Evolutionary conservation across 1,139 yeast genomes (phyloP), one percentile per base, ranked within the genome.

Genomic region (Sugiyamaella xylanicola): DNA sequence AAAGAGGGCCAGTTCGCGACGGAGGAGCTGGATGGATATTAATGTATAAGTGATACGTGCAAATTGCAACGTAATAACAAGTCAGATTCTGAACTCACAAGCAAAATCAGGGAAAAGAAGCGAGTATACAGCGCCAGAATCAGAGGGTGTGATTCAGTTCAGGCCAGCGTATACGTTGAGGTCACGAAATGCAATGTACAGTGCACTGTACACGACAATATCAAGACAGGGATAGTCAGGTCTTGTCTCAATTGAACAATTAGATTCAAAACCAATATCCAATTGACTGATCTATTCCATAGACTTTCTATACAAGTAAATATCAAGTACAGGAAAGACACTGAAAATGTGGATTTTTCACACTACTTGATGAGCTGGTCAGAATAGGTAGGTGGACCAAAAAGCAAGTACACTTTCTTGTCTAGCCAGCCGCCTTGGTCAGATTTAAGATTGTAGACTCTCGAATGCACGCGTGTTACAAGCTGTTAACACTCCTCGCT

Each of bases 301-400:
- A 25, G 9, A 25, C 32, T 16, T 13, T 39, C 3, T 41, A 29
- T 17, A 44, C 48, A 29, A 35, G 19, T 11, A 20, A 35, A 32
- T 3, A 19, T 2, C 22, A 46, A 46, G 27, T 9, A 15, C 5
- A 9, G 9, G 29, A 25, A 17, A 32, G 22, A 27, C 19, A 46
- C 25, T 17, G 25, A 45, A 45, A 46, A 35, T 13, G 22, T 46
- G 22, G 27, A 42, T 42, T 42, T 42, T 42, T 41, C n/a, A 25
- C 4, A 5, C 25, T 13, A 40, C 37, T 27, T 46, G 49, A 46
- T 46, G 49, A 46, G 49, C 49, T 46, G 49, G 49, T 46, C 49
- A 46, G 49, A 46, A 19, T 45, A 29, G 29, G 46, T 25, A 25
- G 21, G 25, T 19, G 13, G 7, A 20, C 22, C 15, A 17, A 20